A percentile compares a stretch with the other conserved stretches of the same genome.
phyloP scores from a whole-genome alignment of 768 basidiomycete genomes.

The Artomyces pyxidatus region DNA sequence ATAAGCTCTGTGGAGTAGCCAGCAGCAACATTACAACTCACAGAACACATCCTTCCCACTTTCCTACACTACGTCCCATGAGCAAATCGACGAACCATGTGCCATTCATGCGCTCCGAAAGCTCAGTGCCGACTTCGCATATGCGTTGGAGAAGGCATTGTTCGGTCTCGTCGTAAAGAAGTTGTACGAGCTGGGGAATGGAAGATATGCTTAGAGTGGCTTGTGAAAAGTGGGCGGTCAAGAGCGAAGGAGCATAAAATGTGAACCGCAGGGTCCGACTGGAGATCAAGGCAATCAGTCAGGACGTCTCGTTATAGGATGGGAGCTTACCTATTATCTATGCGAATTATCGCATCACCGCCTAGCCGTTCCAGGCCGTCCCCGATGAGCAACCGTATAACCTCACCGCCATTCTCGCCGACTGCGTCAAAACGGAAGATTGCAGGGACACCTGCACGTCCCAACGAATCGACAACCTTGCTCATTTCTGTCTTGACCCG shows the following conservation, averaged over 20 bases:
- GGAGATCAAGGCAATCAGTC: background rate
- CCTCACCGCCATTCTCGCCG: slow-evolving; percentile 55
- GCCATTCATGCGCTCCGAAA: slow-evolving; percentile 41
- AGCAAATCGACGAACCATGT: slow-evolving; percentile 77
- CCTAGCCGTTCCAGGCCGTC: slow-evolving; percentile 38
- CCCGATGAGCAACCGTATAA: slow-evolving; percentile 43
- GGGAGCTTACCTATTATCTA: slow-evolving; percentile 50
- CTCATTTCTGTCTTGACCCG: slow-evolving; percentile 52
- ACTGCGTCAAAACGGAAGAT: slow-evolving; percentile 53
- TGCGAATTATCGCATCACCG: slow-evolving; percentile 66
- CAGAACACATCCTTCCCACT: slow-evolving; percentile 77
- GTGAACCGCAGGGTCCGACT: slow-evolving; percentile 74
- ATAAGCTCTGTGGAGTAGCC: background rate
- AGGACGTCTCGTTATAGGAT: background rate
- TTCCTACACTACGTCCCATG: slow-evolving; percentile 53
- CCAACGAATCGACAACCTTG: slow-evolving; percentile 41
- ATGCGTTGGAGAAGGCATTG: slow-evolving; percentile 60
- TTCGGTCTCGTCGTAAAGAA: slow-evolving; percentile 74
- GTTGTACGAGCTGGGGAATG: slow-evolving; percentile 64
- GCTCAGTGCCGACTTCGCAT: slow-evolving; percentile 53
- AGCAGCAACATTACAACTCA: slow-evolving; percentile 40
- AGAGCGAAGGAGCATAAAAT: slow-evolving; percentile 63
- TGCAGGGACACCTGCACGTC: slow-evolving; percentile 45
- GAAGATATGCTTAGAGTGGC: slow-evolving; percentile 69
- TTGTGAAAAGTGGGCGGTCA: slow-evolving; percentile 75